Evolutionary conservation across 164 flowering plant species (phyloP), one percentile per base, ranked within the genome.

Genomic region (Chimonanthus praecox): DNA sequence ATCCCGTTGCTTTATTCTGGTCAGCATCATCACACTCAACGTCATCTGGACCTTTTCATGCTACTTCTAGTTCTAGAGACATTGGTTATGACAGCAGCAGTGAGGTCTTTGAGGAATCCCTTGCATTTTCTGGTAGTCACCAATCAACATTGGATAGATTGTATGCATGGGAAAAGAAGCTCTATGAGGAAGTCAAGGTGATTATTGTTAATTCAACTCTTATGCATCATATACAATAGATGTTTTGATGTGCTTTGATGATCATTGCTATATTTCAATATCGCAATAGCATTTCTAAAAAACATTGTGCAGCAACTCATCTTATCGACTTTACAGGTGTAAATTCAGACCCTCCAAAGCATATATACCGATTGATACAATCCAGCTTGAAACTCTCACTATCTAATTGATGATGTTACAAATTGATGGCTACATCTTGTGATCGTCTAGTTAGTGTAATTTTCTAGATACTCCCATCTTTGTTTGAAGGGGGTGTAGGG

Each of bases 81-180:
- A 94, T 87, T 6, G 86, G 80, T 68, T 82, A 78, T 69, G 94
- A 86, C 69, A 88, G 93, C 82, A 87, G 87, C 74, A 85, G 89
- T 65, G 92, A 90, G 68, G 66, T 90, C 71, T 88, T 92, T 5
- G 93, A 89, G 15, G 98, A 90, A 33, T 80, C 91, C 44, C 78
- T 84, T 77, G 78, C 79, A 80, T 78, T 87, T 62, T 84, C 88
- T 2, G 87, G 90, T 44, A 86, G 94, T 73, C 99, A 96, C 77
- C 97, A 89, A 67, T 92, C 98, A 15, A 93, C 98, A 20, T 73
- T 95, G 78, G 98, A 92, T 71, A 86, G 89, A 76, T 75, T 95
- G 70, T 90, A 88, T 75, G 92, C 90, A 21, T 95, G 98, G 99
- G 99, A 95, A 83, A 95, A 95, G 81, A 93, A 94, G 75, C 97